phyloP scores from a whole-genome alignment of 345 rosid genomes.

The Eucalyptus camaldulensis region DNA sequence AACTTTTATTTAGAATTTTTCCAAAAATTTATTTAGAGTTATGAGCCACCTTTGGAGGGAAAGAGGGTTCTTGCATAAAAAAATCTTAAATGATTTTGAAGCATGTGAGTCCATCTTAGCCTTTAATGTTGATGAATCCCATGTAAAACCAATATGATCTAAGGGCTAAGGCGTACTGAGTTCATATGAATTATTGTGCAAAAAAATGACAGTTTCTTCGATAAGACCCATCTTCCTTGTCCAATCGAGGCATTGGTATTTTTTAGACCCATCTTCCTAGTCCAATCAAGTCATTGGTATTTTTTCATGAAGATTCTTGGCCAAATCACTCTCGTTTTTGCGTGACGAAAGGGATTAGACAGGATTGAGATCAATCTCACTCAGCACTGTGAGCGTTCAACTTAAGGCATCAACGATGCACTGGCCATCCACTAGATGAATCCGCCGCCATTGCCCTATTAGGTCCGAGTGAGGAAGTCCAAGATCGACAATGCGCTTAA shows the following conservation, averaged over 20 bases:
- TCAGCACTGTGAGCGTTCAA: neutral
- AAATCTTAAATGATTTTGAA: neutral
- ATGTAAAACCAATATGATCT: neutral
- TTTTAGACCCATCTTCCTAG: neutral
- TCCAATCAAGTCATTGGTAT: neutral
- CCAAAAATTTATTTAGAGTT: neutral
- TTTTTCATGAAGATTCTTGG: neutral
- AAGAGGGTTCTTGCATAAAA: neutral
- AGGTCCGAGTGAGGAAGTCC: neutral
- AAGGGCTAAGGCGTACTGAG: neutral
- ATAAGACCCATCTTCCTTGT: neutral
- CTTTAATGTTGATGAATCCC: neutral
- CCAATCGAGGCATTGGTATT: neutral
- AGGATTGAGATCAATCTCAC: neutral
- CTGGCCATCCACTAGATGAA: neutral
- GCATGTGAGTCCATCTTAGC: neutral
- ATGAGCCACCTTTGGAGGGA: neutral
- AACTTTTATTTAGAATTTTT: accelerated
- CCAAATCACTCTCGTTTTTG: neutral
- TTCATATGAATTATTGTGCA: neutral
- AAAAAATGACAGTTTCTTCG: neutral
- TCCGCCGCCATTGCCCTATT: neutral
- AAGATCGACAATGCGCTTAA: neutral
- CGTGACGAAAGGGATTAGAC: neutral
- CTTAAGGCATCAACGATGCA: neutral